Conservation (phyloP, 176 grass and related monocot genomes). For the Zea luxurians region DNA sequence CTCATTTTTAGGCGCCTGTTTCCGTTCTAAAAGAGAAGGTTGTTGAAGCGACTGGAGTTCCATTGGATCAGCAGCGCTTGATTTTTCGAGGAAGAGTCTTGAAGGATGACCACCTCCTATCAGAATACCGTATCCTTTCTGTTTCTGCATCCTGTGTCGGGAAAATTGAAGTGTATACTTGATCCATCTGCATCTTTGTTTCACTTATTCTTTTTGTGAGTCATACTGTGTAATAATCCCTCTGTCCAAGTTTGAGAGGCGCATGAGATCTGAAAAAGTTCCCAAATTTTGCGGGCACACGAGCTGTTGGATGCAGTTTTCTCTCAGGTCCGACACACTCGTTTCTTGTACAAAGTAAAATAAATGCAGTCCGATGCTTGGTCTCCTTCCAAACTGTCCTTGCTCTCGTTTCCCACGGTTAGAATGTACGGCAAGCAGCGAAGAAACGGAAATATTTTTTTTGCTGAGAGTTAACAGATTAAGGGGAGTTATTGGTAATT, state of each 20-base stretch:
- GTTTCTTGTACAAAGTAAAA: background rate
- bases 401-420: background rate
- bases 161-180: background rate
- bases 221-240: background rate
- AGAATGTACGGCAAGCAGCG: too few species aligned
- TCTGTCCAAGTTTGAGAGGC: background rate
- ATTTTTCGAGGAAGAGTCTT: conserved; percentile 92
- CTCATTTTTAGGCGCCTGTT: conserved; percentile 53
- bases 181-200: background rate
- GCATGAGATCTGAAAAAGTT: background rate
- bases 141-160: background rate
- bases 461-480: background rate
- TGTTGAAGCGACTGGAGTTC: conserved; percentile 48
- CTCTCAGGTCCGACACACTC: background rate
- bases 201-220: background rate
- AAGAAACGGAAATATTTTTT: too few species aligned
- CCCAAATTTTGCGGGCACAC: background rate
- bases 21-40: conserved; percentile 73
- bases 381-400: too few species aligned
- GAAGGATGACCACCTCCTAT: conserved; percentile 78
- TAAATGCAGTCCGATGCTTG: background rate
- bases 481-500: background rate
- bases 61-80: conserved; percentile 79
- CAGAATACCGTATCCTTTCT: conserved; percentile 92
- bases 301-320: background rate